Evolutionary conservation across 495 filamentous ascomycete species (phyloP).

Genomic region (Penicillium antarcticum): DNA sequence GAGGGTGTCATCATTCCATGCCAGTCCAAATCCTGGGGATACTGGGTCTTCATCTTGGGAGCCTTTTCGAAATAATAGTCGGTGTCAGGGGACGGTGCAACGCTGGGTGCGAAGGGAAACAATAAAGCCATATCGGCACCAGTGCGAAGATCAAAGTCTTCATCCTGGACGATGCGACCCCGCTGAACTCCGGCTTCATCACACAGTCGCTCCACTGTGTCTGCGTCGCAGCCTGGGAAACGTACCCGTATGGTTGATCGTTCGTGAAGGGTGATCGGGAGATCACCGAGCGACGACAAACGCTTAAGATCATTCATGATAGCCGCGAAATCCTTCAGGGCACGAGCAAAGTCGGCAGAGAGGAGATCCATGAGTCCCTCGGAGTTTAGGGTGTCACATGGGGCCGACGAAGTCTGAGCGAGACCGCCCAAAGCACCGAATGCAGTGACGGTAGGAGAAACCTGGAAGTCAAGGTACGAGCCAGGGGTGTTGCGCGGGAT

Average conservation of each 20-base stretch:
- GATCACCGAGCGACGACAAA: constrained; percentile 71
- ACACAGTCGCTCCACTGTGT: constrained; percentile 79
- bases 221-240: constrained; percentile 86
- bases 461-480: constrained; percentile 76
- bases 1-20: constrained; percentile 51
- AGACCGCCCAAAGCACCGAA: constrained; percentile 56
- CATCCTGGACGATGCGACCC: constrained; percentile 76
- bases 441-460: constrained; percentile 84
- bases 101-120: constrained; percentile 80
- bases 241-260: constrained; percentile 68
- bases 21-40: constrained; percentile 48
- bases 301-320: constrained; percentile 78
- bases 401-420: constrained; percentile 21
- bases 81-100: constrained; percentile 27
- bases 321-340: constrained; percentile 76
- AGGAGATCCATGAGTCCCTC: constrained; percentile 80
- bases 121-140: constrained; percentile 70
- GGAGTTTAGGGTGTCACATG: constrained; percentile 60
- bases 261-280: constrained; percentile 70
- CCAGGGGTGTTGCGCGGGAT: constrained; percentile 60
- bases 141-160: constrained; percentile 60
- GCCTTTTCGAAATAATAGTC: constrained; percentile 33
- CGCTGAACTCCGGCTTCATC: constrained; percentile 78
- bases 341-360: constrained; percentile 83
- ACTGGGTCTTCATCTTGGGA: constrained; percentile 17